Base-by-base conservation (phyloP, 1,284 basidiomycete species). In the Inonotus obliquus region DNA sequence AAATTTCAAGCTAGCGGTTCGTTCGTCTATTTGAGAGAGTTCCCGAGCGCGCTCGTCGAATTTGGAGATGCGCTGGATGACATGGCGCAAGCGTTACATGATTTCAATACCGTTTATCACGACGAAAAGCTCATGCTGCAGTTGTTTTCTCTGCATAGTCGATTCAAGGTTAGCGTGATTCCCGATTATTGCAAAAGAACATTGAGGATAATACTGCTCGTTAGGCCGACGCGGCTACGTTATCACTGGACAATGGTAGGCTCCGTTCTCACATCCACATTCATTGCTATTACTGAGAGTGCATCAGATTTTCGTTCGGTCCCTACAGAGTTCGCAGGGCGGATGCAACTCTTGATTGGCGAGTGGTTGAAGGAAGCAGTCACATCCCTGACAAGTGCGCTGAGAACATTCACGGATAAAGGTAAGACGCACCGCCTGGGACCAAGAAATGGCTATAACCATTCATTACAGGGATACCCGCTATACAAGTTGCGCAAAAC, bases 81-180 rank as follows among this genome's bases (percentile, higher is more conserved):
- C 29, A 19, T 32, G 13, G 47, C 49, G 13, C 29, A 51, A 6
- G 45, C 57, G 7, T 47, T 59, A 19, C 13, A 29, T 23, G 47
- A 41, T n/a, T 59, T 49, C n/a, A 49, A 52, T 29, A 21, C 11
- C 21, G 21, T 51, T 4, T 49, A 59, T 25, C 49, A 59, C 25
- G 57, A 59, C 19, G 57, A 59, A 23, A 39, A 9, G 17, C 57
- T 59, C 11, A 49, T 59, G 45, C 19, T 59, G 11, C 44, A 19
- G 5, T 32, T 59, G 4, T 59, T 37, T 27, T 39, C 35, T 3
- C 25, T 35, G 5, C 29, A 51, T 23, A 35, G 27, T 6, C 14
- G 57, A 39, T 59, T 51, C 35, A 23, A n/a, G 57, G 45, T 59
- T 11, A 51, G 27, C 23, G 10, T 35, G 10, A 6, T 56, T 44